Conservation (phyloP, 2,329 filamentous ascomycete genomes). For the Colletotrichum navitas region DNA sequence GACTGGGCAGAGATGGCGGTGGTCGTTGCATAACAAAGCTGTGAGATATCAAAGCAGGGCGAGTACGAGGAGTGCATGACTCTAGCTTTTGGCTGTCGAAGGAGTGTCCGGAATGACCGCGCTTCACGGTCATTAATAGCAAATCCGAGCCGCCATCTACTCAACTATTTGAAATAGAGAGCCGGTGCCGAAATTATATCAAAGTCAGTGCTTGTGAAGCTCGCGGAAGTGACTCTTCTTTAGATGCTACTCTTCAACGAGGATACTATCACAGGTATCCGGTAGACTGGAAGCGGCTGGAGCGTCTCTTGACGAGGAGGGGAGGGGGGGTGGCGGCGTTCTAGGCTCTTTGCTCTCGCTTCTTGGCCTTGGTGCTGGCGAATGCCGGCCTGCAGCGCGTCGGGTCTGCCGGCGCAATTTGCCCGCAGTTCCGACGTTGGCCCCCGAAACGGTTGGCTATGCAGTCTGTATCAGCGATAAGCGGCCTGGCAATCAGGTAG, state of each 20-base stretch:
- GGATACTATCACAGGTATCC: constrained; percentile 28
- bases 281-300: constrained; percentile 32
- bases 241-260: constrained; percentile 7
- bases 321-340: constrained; percentile 27
- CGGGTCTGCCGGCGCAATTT: constrained; percentile 41
- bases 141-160: neutral
- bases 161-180: neutral
- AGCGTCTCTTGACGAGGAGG: constrained; percentile 25
- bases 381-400: constrained; percentile 39
- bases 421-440: constrained; percentile 40
- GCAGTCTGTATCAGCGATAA: constrained; percentile 28
- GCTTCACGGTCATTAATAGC: neutral
- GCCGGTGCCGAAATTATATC: neutral
- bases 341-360: constrained; percentile 34
- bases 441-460: constrained; percentile 30
- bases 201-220: neutral
- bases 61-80: constrained; percentile 10
- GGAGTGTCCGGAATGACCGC: neutral
- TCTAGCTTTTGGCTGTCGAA: neutral
- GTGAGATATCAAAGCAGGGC: constrained; percentile 19
- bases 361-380: constrained; percentile 31
- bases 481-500: constrained; percentile 24
- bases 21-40: constrained; percentile 13
- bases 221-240: neutral
- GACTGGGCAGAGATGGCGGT: constrained; percentile 20